Evolutionary conservation across 2,329 filamentous ascomycete genomes (phyloP).

Genomic region (Venturia effusa): DNA sequence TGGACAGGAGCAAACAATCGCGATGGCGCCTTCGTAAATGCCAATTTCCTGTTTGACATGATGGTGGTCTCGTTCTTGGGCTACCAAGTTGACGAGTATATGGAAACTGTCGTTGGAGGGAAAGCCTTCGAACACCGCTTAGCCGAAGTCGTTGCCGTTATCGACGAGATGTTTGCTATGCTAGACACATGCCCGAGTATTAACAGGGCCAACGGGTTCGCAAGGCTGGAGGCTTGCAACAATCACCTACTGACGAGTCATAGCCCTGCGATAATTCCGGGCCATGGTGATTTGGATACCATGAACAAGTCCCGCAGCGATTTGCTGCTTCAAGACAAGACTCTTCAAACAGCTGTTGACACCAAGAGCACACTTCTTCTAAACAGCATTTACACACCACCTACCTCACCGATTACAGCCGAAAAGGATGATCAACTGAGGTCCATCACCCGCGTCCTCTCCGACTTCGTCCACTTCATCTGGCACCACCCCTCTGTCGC

Average conservation of each 20-base stretch:
- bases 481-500: not conserved
- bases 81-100: slow-evolving; percentile 21
- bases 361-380: not conserved
- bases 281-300: not conserved
- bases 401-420: not conserved
- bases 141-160: not conserved
- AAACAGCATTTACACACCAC: not conserved
- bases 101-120: slow-evolving; percentile 16
- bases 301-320: not conserved
- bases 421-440: not conserved
- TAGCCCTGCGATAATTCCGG: not conserved
- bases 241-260: not conserved
- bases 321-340: not conserved
- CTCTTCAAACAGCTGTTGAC: not conserved
- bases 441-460: not conserved
- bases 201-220: not conserved
- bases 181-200: not conserved
- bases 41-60: slow-evolving; percentile 19
- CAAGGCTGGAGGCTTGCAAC: not conserved
- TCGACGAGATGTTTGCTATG: not conserved
- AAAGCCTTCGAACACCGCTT: not conserved
- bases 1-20: slow-evolving; percentile 18
- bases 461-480: not conserved
- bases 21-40: not conserved
- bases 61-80: slow-evolving; percentile 19